Percentiles rank a stretch among this genome's conserved stretches.
phyloP scores from a whole-genome alignment of 306 rosid species.

The Benincasa hispida region DNA sequence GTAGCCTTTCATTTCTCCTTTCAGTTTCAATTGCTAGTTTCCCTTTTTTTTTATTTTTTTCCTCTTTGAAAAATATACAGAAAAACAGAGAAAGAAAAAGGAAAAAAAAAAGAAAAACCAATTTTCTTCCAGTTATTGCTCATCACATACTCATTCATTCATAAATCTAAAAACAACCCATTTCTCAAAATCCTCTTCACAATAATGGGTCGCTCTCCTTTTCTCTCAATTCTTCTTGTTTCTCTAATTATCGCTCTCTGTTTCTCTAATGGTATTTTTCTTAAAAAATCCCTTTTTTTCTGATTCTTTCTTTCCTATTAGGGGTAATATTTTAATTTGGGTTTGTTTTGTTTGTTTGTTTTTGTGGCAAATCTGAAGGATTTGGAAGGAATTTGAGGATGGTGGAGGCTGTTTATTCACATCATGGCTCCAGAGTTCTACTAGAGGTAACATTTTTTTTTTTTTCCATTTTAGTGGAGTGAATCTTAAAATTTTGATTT shows the following conservation, averaged over 20 bases:
- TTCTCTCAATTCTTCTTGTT: constrained; percentile 31
- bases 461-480: background rate
- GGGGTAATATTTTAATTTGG: background rate
- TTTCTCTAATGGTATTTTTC: constrained; percentile 30
- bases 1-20: background rate
- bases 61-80: background rate
- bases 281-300: background rate
- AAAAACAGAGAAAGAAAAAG: background rate
- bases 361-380: background rate
- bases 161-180: constrained; percentile 16
- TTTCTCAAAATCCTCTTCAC: constrained; percentile 4
- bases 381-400: background rate
- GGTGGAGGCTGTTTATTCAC: background rate
- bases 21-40: background rate
- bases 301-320: background rate
- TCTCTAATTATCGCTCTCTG: constrained; percentile 35
- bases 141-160: background rate
- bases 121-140: background rate
- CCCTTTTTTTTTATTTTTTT: background rate
- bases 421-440: background rate
- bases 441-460: background rate
- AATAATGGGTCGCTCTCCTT: constrained; percentile 39
- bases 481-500: background rate
- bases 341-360: background rate
- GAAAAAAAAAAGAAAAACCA: constrained; percentile 3